phyloP scores from a whole-genome alignment of 345 rosid genomes.

The Aegle marmelos region DNA sequence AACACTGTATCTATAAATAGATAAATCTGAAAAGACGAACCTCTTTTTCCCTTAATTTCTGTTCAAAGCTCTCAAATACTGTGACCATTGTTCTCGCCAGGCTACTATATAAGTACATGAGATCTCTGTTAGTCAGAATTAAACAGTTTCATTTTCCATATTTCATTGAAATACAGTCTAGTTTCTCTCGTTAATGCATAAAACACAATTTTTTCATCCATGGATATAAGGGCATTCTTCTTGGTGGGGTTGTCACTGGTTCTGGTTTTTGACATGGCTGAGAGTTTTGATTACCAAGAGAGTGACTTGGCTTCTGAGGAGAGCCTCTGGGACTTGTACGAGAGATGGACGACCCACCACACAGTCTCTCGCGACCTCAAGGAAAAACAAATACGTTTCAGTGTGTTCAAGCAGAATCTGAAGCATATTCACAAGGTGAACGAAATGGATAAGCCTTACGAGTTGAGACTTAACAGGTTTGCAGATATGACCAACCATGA shows the following conservation, averaged over 20 bases:
- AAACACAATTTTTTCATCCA: no score
- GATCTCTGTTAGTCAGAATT: not conserved
- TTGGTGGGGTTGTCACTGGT: slow-evolving; percentile 20
- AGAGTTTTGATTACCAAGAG: slow-evolving; percentile 37
- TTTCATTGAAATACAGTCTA: not conserved
- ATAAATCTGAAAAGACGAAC: not conserved
- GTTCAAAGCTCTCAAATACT: slow-evolving; percentile 15
- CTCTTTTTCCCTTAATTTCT: slow-evolving; percentile 16
- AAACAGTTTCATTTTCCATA: not conserved
- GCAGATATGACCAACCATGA: slow-evolving; percentile 44
- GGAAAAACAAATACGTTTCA: slow-evolving; percentile 41
- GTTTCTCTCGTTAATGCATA: not conserved
- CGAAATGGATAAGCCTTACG: slow-evolving; percentile 41
- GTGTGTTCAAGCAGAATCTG: slow-evolving; percentile 40
- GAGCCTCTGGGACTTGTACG: slow-evolving; percentile 38
- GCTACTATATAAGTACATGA: not conserved
- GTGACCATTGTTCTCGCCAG: not conserved
- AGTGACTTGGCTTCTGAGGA: slow-evolving; percentile 38
- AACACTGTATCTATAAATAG: not conserved
- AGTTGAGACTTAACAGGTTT: slow-evolving; percentile 30
- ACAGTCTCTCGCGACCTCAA: slow-evolving; percentile 25
- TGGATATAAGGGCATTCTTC: slow-evolving; percentile 9
- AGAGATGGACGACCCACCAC: slow-evolving; percentile 51
- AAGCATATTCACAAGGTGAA: slow-evolving; percentile 40
- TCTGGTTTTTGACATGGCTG: slow-evolving; percentile 22